A percentile compares a stretch with the other conserved stretches of the same genome.
phyloP scores from a whole-genome alignment of 2,329 filamentous ascomycete genomes.

The Exophiala sp. region DNA sequence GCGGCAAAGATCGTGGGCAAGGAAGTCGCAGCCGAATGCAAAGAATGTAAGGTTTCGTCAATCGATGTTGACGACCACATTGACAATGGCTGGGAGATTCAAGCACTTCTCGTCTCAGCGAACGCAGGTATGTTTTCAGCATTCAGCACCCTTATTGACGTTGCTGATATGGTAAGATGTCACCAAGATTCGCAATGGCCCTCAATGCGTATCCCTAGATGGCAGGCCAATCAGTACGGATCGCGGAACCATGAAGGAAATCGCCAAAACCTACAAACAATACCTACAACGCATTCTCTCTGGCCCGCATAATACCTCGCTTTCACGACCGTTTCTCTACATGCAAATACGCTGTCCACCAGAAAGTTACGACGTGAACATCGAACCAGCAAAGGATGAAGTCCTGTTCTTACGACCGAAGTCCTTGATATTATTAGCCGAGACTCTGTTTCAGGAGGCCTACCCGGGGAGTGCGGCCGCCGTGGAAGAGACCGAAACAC shows the following conservation, averaged over 20 bases:
- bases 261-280: conserved; percentile 51
- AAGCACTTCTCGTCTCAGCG: conserved; percentile 48
- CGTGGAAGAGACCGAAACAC: neutral
- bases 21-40: conserved; percentile 52
- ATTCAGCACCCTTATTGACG: neutral
- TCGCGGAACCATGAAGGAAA: conserved; percentile 52
- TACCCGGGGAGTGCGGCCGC: conserved; percentile 29
- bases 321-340: conserved; percentile 54
- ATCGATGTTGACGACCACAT: conserved; percentile 25
- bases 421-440: conserved; percentile 42
- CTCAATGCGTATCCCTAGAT: conserved; percentile 57
- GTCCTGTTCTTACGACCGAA: conserved; percentile 53
- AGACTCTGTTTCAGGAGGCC: conserved; percentile 42
- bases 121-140: conserved; percentile 1
- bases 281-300: conserved; percentile 38
- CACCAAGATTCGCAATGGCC: conserved; percentile 34
- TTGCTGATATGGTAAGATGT: conserved; percentile 35
- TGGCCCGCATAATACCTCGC: conserved; percentile 19
- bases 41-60: conserved; percentile 27
- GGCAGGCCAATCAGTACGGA: conserved; percentile 51
- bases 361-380: conserved; percentile 58
- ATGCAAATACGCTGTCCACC: conserved; percentile 53
- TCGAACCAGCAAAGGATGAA: conserved; percentile 63
- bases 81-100: conserved; percentile 39
- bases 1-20: conserved; percentile 55